Evolutionary conservation across 352 stramenopile species (phyloP).

Genomic region (Phytopythium kandeliae): DNA sequence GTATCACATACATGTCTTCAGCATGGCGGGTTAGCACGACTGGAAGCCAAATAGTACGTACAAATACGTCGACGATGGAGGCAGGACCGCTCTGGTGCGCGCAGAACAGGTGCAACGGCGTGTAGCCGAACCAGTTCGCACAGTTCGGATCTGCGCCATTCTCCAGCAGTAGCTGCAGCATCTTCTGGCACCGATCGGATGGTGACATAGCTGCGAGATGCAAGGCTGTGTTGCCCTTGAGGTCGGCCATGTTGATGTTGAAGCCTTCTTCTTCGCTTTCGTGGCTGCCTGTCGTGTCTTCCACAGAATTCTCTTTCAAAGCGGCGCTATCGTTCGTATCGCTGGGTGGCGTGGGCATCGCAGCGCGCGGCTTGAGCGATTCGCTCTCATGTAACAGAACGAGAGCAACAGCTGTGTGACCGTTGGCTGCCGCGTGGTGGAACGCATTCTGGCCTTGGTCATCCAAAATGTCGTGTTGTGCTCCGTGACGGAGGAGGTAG

Average conservation of each 20-base stretch:
- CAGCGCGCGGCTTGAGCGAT: neutral
- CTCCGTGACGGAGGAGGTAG: slow-evolving; percentile 61
- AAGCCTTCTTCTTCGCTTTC: slow-evolving; percentile 20
- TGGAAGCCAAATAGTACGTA: slow-evolving; percentile 16
- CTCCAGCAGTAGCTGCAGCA: slow-evolving; percentile 74
- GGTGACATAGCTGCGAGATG: slow-evolving; percentile 83
- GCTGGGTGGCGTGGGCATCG: slow-evolving; percentile 1
- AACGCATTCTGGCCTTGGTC: slow-evolving; percentile 84
- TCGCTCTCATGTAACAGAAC: slow-evolving; percentile 65
- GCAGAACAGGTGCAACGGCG: slow-evolving; percentile 79
- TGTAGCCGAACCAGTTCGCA: slow-evolving; percentile 86
- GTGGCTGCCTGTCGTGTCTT: slow-evolving; percentile 7
- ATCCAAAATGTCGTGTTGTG: slow-evolving; percentile 68
- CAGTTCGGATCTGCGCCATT: slow-evolving; percentile 73
- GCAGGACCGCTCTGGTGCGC: slow-evolving; percentile 67
- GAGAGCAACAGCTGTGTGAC: slow-evolving; percentile 65
- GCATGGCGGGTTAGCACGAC: no score
- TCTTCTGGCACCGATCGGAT: slow-evolving; percentile 73
- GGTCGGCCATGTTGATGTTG: slow-evolving; percentile 75
- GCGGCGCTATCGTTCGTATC: neutral
- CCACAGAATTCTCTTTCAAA: neutral
- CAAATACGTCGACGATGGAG: slow-evolving; percentile 73
- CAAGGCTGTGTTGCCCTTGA: slow-evolving; percentile 81
- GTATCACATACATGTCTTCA: no score
- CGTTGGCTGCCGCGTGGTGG: slow-evolving; percentile 72